phyloP scores from a whole-genome alignment of 176 grass and related monocot genomes.

The Phoenix roebelenii region DNA sequence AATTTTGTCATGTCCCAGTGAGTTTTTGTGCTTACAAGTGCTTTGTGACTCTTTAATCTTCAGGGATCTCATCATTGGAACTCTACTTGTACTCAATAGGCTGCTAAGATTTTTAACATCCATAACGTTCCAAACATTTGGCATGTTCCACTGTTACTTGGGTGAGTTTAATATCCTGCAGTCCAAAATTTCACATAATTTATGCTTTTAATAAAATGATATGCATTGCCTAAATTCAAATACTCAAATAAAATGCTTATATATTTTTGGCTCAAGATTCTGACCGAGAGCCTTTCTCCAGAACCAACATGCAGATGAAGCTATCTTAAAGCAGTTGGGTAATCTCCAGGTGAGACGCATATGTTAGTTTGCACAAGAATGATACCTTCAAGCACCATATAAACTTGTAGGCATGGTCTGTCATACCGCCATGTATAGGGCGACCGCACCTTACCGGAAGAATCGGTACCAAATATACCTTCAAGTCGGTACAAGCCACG shows the following conservation, averaged over 20 bases:
- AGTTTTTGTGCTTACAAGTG: conserved; percentile 17
- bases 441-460: too few relatives aligned
- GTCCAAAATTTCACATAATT: not conserved
- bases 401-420: not conserved
- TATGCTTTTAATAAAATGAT: conserved; percentile 8
- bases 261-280: too few relatives aligned
- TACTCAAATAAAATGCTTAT: too few relatives aligned
- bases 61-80: conserved; percentile 13
- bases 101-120: conserved; percentile 87
- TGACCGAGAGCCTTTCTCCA: conserved; percentile 25
- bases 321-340: conserved; percentile 84
- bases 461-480: too few relatives aligned
- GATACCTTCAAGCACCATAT: too few relatives aligned
- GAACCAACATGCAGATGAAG: conserved; percentile 87
- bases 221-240: too few relatives aligned
- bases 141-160: conserved; percentile 91
- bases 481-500: too few relatives aligned
- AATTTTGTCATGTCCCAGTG: conserved; percentile 97
- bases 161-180: conserved; percentile 36
- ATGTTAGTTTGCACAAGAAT: not conserved
- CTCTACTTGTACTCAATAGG: conserved; percentile 35
- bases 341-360: conserved; percentile 43
- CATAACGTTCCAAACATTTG: conserved; percentile 96
- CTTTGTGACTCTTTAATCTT: conserved; percentile 1
- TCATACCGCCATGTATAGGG: too few relatives aligned